These are phyloP conservation scores for Apostasia ramifera DNA, from an alignment of 106 monocot species.

Conservation along the genomic window DNA sequence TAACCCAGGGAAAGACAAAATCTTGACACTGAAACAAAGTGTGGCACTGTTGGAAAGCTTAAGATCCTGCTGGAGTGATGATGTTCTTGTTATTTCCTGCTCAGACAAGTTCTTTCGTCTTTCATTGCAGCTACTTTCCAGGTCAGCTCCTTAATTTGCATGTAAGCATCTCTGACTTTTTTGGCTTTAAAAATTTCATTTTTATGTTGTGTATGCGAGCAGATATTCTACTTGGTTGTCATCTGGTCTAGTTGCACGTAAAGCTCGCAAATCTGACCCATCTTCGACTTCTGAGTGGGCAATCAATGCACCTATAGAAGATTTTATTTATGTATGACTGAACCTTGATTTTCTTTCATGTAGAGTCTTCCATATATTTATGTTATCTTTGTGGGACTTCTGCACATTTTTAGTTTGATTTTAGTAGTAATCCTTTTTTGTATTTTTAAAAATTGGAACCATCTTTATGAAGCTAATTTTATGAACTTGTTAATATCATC, in stretches of 20 bases:
- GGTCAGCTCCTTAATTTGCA: constrained; percentile 27
- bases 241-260: constrained; percentile 70
- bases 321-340: constrained; percentile 83
- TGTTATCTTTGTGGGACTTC: too few relatives aligned
- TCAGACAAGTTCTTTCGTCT: constrained; percentile 90
- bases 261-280: constrained; percentile 22
- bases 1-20: constrained; percentile 25
- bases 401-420: too few relatives aligned
- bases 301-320: constrained; percentile 53
- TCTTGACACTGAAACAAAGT: constrained; percentile 70
- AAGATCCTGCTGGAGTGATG: constrained; percentile 84
- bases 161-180: background rate
- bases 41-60: constrained; percentile 67
- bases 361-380: too few relatives aligned
- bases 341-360: background rate
- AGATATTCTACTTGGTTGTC: constrained; percentile 89
- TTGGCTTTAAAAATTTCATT: background rate
- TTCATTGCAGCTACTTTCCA: constrained; percentile 87
- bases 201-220: constrained; percentile 7
- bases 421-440: too few relatives aligned
- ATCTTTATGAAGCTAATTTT: too few relatives aligned
- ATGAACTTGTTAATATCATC: too few relatives aligned
- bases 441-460: too few relatives aligned
- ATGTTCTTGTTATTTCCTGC: constrained; percentile 73
- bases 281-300: constrained; percentile 58